Percentiles rank a stretch among this genome's conserved stretches.
Conservation (phyloP, 1,139 yeast species). For the Kodamaea suecica region DNA sequence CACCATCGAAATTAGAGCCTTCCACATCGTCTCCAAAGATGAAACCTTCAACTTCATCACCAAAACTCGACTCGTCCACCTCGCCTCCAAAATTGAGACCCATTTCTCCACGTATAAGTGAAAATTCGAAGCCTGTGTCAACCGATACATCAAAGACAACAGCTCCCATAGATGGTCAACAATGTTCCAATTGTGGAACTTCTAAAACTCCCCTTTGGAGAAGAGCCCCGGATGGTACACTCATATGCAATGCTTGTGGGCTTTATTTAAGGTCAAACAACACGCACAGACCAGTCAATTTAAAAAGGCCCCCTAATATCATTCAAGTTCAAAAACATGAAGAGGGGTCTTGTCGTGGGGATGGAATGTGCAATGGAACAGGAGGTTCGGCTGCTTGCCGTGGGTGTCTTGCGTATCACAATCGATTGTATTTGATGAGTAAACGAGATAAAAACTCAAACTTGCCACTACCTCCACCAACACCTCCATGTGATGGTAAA, state of each 20-base stretch:
- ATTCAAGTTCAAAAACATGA: constrained; percentile 41
- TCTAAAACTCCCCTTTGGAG: constrained; percentile 70
- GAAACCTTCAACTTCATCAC: too few species aligned
- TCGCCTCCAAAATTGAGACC: too few species aligned
- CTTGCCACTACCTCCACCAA: neutral
- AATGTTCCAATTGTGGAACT: constrained; percentile 67
- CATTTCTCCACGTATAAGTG: too few species aligned
- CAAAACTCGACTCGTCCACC: too few species aligned
- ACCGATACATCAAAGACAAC: neutral
- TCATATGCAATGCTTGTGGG: constrained; percentile 73
- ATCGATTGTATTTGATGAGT: constrained; percentile 47
- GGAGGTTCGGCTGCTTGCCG: constrained; percentile 80
- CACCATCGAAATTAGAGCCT: too few species aligned
- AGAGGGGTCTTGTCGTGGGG: constrained; percentile 74
- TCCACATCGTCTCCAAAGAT: too few species aligned
- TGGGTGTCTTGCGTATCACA: constrained; percentile 81
- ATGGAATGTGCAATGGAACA: constrained; percentile 82
- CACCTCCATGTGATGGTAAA: constrained; percentile 1
- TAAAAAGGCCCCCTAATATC: constrained; percentile 65
- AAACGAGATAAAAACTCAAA: constrained; percentile 9
- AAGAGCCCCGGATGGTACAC: constrained; percentile 62
- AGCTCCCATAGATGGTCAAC: constrained; percentile 34
- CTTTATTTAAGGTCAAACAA: constrained; percentile 54
- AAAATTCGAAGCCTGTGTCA: too few species aligned
- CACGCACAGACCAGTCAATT: constrained; percentile 54